phyloP scores from a whole-genome alignment of 345 rosid species.

The Cochlearia excelsa region DNA sequence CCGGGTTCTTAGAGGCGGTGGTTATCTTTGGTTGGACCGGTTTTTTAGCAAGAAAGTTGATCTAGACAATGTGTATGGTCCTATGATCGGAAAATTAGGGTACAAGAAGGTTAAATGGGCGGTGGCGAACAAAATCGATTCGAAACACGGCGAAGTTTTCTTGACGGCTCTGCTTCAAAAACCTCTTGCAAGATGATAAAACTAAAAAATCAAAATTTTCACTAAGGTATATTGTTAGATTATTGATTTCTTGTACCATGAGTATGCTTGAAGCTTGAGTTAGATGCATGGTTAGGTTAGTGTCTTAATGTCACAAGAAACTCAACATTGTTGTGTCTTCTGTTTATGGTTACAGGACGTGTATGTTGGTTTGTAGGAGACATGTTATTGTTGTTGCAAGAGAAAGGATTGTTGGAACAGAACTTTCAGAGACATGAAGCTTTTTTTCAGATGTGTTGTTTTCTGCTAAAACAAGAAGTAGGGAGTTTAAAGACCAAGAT shows the following conservation, averaged over 20 bases:
- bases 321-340: too few relatives aligned
- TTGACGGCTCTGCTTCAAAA: conserved; percentile 88
- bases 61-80: conserved; percentile 67
- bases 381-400: conserved; percentile 2
- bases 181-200: conserved; percentile 51
- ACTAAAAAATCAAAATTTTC: not conserved
- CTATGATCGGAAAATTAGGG: conserved; percentile 79
- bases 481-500: conserved; percentile 2
- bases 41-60: conserved; percentile 70
- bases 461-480: conserved; percentile 6
- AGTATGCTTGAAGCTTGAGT: too few relatives aligned
- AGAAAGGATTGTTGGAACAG: conserved; percentile 6
- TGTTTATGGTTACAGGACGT: conserved; percentile 1
- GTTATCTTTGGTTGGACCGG: conserved; percentile 87
- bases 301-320: too few relatives aligned
- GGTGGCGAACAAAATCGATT: conserved; percentile 59
- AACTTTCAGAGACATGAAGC: not conserved
- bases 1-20: conserved; percentile 80
- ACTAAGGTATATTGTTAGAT: too few relatives aligned
- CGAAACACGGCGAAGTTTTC: conserved; percentile 87
- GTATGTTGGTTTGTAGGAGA: conserved; percentile 6
- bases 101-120: conserved; percentile 99
- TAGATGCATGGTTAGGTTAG: too few relatives aligned
- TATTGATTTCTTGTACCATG: too few relatives aligned
- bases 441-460: conserved; percentile 14